Evolutionary conservation across 2,329 filamentous ascomycete species (phyloP), one percentile per base, ranked within the genome.

Genomic region (Onygenales sp.): DNA sequence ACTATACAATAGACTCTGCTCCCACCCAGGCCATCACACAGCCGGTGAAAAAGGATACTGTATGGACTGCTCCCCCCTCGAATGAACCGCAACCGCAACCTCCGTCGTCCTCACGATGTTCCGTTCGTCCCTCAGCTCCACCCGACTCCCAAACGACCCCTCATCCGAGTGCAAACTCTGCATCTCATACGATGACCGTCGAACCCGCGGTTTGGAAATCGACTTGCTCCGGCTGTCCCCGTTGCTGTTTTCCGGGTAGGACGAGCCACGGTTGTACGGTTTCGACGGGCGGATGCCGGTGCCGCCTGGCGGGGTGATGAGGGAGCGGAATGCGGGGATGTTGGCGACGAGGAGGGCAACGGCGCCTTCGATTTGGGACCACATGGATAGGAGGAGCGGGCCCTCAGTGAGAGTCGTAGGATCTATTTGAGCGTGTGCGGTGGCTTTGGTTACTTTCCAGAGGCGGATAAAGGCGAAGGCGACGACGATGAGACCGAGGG

Each of bases 401-500:
- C 14, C 39, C 0, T 51, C 36, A 31, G 39, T 14, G 8, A 51
- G 33, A 13, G 9, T 38, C 8, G 27, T n/a, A 3, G 8, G 5
- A 14, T 51, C 38, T 7, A 17, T 43, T 14, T 51, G 36, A 5
- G 17, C 5, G 5, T n/a, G 2, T 2, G 7, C 4, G 14, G 39
- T 43, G 6, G 39, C 49, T 43, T 51, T 51, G 11, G 54, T 61
- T 43, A 63, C 63, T 13, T 59, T 56, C n/a, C 62, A 43, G 17
- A 64, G 62, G 13, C 65, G 61, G 11, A 66, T 57, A 14, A 67
- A 54, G 32, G 64, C 56, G 17, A 61, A 52, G 10, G 59, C 58
- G 44, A 66, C 59, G 46, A 62, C 57, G 32, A 64, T 54, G 17
- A 61, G 50, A 4, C 63, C 61, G 1, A 68, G 56, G 13, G 58